Evolutionary conservation across 2,329 filamentous ascomycete genomes (phyloP).

Genomic region (Aureobasidium musti): DNA sequence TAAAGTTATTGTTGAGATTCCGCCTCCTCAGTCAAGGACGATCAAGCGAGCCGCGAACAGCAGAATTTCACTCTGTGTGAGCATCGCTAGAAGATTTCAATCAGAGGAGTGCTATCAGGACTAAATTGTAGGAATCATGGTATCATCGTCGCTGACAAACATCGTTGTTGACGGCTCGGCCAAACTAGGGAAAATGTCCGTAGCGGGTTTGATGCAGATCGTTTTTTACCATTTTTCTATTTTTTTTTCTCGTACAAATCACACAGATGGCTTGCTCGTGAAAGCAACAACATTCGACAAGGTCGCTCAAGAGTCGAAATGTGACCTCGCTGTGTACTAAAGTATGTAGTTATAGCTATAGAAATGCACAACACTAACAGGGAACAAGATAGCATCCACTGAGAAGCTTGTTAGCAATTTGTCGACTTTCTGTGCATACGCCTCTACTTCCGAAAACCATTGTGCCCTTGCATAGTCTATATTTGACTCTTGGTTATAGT

Average conservation of each 20-base stretch:
- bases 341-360: too few relatives aligned
- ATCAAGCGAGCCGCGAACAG: neutral
- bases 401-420: too few relatives aligned
- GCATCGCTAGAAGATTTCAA: neutral
- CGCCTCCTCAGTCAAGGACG: neutral
- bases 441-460: too few relatives aligned
- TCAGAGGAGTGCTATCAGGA: neutral
- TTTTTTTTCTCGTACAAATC: neutral
- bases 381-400: too few relatives aligned
- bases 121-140: neutral
- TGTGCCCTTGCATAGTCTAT: too few relatives aligned
- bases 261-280: too few relatives aligned
- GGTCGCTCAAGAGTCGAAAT: too few relatives aligned
- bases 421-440: too few relatives aligned
- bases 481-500: too few relatives aligned
- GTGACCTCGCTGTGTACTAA: too few relatives aligned
- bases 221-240: neutral
- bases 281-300: too few relatives aligned
- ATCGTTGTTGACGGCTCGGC: constrained; percentile 9
- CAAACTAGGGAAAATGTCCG: constrained; percentile 5
- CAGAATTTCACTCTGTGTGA: neutral
- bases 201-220: neutral
- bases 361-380: too few relatives aligned
- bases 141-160: constrained; percentile 12
- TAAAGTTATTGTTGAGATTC: neutral